Evolutionary conservation across 176 grass and related monocot genomes (phyloP).

Genomic region (Triticum timopheevii): DNA sequence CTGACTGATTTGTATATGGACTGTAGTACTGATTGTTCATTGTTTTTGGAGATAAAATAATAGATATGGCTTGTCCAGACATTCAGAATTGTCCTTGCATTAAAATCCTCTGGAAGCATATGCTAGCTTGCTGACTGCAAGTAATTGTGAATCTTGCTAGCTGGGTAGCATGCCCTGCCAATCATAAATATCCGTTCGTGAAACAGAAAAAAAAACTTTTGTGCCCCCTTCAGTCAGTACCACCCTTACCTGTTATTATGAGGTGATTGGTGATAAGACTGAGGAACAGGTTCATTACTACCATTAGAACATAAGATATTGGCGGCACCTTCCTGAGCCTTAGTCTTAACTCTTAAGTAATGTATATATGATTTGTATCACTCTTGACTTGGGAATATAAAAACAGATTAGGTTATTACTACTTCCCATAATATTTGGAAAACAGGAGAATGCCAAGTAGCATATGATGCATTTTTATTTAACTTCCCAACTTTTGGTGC

Average conservation of each 20-base stretch:
- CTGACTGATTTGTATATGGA: background rate
- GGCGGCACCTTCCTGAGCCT: background rate
- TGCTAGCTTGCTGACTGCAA: conserved; percentile 22
- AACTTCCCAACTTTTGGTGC: background rate
- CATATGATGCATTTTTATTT: background rate
- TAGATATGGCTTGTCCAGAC: background rate
- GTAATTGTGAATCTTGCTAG: background rate
- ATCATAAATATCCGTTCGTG: conserved; percentile 6
- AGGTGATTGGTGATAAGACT: background rate
- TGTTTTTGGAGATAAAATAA: background rate
- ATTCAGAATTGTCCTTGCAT: background rate
- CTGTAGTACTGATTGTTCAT: background rate
- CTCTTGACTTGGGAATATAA: background rate
- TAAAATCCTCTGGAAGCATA: conserved; percentile 11
- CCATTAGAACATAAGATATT: background rate
- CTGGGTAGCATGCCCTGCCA: background rate
- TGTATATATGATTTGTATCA: background rate
- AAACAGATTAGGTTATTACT: background rate
- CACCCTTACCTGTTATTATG: background rate
- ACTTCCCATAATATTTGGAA: background rate
- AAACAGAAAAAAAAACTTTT: background rate
- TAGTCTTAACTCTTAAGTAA: background rate
- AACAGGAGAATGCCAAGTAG: background rate
- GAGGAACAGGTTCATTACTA: background rate
- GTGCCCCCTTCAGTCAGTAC: background rate